Evolutionary conservation across 305 asterid species (phyloP), one percentile per base, ranked within the genome.

Genomic region (Rubia tinctorum): DNA sequence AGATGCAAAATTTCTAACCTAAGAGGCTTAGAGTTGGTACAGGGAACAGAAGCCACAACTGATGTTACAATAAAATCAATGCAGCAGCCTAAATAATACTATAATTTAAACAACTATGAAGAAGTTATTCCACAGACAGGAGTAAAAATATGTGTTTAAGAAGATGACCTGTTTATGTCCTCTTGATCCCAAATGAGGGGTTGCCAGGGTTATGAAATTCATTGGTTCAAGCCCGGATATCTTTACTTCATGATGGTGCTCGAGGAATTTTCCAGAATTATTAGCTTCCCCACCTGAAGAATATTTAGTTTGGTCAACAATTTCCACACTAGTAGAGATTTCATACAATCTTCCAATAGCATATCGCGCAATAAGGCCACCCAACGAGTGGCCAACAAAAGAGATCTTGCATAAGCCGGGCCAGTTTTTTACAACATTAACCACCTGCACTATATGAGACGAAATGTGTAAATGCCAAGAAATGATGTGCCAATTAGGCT

Each of bases 311-410:
- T 62, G 73, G 37, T 56, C 65, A 69, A 37, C 47, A 53, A 47
- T 62, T 62, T 69, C 80, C 63, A 61, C 40, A 62, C 66, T 40
- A 5, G 81, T 58, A 76, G 75, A 71, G 42, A 76, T 73, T 76
- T 78, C 78, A 71, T 83, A 84, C 66, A 92, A 75, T 74, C 95
- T 86, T 73, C 97, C 98, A 75, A 91, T 75, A 73, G 97, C 95
- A 81, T 89, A 93, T 23, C 98, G 84, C 72, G 98, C 89, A 77
- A 93, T 97, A 75, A 93, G 96, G 71, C 98, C 98, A 60, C 98
- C 98, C 77, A 93, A 83, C 20, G 98, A 93, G 79, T 93, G 98
- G 74, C 97, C 94, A 71, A 93, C 96, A 72, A 93, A 88, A 23
- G 98, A 93, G 79, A 93, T 89, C 78, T 86, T 93, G 77, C 68